These are phyloP conservation scores for Castanea mollissima DNA, from an alignment of 306 rosid genomes.

Conservation along the genomic window DNA sequence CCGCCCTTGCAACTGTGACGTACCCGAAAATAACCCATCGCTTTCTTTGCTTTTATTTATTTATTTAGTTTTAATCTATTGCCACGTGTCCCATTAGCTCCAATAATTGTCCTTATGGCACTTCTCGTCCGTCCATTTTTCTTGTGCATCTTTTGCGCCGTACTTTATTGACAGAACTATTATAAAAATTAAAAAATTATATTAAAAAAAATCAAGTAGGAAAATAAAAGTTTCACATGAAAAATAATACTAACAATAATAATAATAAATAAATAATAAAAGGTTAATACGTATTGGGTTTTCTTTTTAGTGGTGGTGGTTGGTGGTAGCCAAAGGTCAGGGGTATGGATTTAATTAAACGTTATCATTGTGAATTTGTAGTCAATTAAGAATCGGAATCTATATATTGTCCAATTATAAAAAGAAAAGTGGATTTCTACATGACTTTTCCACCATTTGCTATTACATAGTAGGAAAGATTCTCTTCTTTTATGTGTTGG, in stretches of 20 bases:
- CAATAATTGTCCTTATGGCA: not conserved
- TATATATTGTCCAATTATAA: not conserved
- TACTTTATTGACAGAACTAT: slow-evolving; percentile 10
- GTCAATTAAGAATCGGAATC: not conserved
- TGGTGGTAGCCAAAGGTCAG: not conserved
- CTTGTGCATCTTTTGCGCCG: slow-evolving; percentile 1
- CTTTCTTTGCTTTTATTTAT: not conserved
- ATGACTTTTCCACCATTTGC: too few relatives aligned
- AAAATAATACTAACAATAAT: not conserved
- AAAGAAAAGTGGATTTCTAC: too few relatives aligned
- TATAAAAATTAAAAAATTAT: not conserved
- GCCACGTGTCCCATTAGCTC: not conserved
- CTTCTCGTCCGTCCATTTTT: not conserved
- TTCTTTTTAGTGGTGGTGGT: not conserved
- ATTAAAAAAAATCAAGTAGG: too few relatives aligned
- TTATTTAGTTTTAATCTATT: not conserved
- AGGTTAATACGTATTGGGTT: not conserved
- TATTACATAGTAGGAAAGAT: too few relatives aligned
- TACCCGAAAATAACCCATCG: not conserved
- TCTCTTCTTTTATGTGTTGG: too few relatives aligned
- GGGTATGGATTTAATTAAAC: not conserved
- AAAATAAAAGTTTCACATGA: not conserved
- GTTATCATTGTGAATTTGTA: not conserved
- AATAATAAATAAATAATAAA: too few relatives aligned
- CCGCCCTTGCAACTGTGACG: not conserved